Evolutionary conservation across 441 rosid species (phyloP), one percentile per base, ranked within the genome.

Genomic region (Gossypium trilobum): DNA sequence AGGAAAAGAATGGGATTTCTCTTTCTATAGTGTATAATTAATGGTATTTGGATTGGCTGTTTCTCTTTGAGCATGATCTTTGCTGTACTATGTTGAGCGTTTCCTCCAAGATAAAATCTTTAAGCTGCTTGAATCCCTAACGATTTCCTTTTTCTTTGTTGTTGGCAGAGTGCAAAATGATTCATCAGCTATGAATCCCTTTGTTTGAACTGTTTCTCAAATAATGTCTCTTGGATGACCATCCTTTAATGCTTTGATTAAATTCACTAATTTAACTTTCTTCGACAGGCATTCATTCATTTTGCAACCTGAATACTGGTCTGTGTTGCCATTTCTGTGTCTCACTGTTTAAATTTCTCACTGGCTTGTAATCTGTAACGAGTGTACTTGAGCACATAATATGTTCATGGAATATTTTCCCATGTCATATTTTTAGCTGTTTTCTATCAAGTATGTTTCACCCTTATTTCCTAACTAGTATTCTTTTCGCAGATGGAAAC

Each of bases 401-500:
- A 10, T 42, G 48, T 42, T 42, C 48, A 2, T 42, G 48, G 48
- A 42, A 42, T 42, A 2, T 42, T 42, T 42, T 11, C 13, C 48
- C 31, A 27, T 27, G 31, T 27, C 31, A 27, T 27, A 27, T 27
- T 27, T 27, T 27, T 27, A 27, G 31, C 5, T 27, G 31, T 27
- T 27, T 27, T 27, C 31, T 27, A 27, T 27, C 31, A 27, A 27
- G 8, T 42, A 42, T 42, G 48, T 42, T 2, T 13, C 27, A 31
- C 10, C 68, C 22, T 7, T 36, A 23, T 74, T 67, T 60, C 29
- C 70, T 27, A 44, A 3, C 52, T n/a, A n/a, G 10, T 29, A 44
- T 61, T 29, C 13, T 64, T 69, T 64, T 75, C 69, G 58, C 87
- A 78, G 82, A 79, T 84, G 84, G 88, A 75, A 36, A 74, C 77